Base-by-base conservation (phyloP, 805 yeast genomes). In the Kodamaea lidongshanica region DNA sequence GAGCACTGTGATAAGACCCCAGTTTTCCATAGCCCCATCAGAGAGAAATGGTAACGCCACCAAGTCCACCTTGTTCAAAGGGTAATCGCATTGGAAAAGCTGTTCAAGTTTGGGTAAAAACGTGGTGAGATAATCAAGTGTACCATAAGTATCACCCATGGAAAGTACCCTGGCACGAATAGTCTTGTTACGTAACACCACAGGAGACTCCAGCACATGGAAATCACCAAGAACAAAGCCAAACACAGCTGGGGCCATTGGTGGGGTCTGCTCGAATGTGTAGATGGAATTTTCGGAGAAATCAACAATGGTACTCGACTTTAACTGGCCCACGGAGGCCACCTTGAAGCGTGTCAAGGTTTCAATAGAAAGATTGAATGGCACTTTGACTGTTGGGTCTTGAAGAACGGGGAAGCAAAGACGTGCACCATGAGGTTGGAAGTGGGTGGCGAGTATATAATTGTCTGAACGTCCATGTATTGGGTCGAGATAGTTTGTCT, bases 21-120 rank as follows among this genome's bases (percentile, higher is more conserved):
- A 77, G 49, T 82, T 81, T 49, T 83, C 94, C 77, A 80, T 82
- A 2, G 84, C 94, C 35, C 83, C 82, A 48, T 81, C 89, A 16
- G 75, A 66, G 33, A 83, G 58, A 42, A 76, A 79, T 7, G 92
- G 92, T 6, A 83, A 51, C 1, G 82, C 72, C 4, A 77, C 72
- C 27, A 83, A 55, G 46, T 82, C 92, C 15, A 83, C 53, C 41
- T 83, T 82, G 2, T 64, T 56, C 35, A 79, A 54, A 1, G 89
- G 89, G 44, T 66, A 80, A 1, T 46, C 40, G 8, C 43, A 44
- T 1, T 64, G 60, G 28, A 79, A 67, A 18, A 64, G 58, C 0
- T 49, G 27, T 28, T 65, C 74, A 23, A 79, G 37, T 4, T 59
- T 38, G 4, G 79, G 79, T 11, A 81, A 48, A 18, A 69, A 54